Evolutionary conservation across 169 alveolate genomes (phyloP).

Genomic region (Cardiosporidium cionae): DNA sequence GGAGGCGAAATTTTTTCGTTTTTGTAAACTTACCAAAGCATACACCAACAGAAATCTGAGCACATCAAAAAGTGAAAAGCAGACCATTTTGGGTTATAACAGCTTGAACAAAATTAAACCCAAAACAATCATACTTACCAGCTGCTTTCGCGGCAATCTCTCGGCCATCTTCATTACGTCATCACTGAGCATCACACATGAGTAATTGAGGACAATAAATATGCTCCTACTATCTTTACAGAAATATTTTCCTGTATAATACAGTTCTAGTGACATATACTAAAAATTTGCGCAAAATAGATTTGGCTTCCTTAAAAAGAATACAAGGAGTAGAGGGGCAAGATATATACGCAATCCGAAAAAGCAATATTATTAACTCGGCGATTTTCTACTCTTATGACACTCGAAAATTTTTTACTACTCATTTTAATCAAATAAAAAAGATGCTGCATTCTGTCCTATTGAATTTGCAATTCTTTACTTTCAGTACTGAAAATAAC

Average conservation of each 20-base stretch:
- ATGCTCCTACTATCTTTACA: not conserved
- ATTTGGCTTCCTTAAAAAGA: too few species aligned
- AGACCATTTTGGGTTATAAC: not conserved
- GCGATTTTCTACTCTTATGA: too few species aligned
- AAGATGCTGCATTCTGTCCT: too few species aligned
- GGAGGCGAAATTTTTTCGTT: slow-evolving; percentile 76
- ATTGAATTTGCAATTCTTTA: not conserved
- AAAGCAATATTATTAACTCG: too few species aligned
- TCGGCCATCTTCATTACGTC: slow-evolving; percentile 59
- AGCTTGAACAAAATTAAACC: not conserved
- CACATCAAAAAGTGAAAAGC: not conserved
- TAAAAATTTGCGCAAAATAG: not conserved
- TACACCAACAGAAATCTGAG: slow-evolving; percentile 60
- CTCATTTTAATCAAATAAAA: too few species aligned
- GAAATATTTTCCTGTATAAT: not conserved
- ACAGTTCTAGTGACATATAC: not conserved
- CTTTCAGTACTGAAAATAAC: not conserved
- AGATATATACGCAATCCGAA: too few species aligned
- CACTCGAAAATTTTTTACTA: too few species aligned
- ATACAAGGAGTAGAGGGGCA: too few species aligned
- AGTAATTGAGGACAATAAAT: not conserved
- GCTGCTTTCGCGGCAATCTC: slow-evolving; percentile 66
- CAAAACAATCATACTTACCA: slow-evolving; percentile 14
- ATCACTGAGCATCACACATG: slow-evolving; percentile 21
- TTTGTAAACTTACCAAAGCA: slow-evolving; percentile 86